Evolutionary conservation across 495 filamentous ascomycete species (phyloP).

Genomic region (Penicillium longicatenatum): DNA sequence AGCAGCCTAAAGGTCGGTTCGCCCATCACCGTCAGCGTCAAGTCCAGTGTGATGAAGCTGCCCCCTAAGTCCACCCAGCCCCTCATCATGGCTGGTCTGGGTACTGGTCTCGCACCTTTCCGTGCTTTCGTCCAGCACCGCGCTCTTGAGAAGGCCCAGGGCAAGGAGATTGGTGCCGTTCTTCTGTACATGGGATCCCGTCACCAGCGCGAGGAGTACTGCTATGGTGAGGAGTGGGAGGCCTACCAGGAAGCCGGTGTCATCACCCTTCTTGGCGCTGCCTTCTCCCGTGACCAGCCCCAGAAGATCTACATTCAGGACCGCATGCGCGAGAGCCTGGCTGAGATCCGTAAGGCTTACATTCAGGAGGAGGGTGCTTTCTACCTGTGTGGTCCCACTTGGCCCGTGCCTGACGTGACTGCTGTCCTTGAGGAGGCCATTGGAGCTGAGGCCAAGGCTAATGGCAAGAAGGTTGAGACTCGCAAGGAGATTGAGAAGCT

Average conservation of each 20-base stretch:
- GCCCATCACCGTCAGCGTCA: constrained; percentile 85
- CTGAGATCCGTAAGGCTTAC: constrained; percentile 88
- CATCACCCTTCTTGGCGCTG: constrained; percentile 89
- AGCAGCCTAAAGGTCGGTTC: constrained; percentile 71
- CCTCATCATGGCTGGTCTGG: constrained; percentile 99
- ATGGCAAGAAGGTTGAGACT: constrained; percentile 80
- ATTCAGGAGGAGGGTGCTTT: constrained; percentile 86
- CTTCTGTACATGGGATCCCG: constrained; percentile 96
- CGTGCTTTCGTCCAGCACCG: constrained; percentile 98
- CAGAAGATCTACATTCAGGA: constrained; percentile 99
- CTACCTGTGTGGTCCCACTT: constrained; percentile 96
- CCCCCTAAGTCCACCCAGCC: constrained; percentile 82
- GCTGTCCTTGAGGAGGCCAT: constrained; percentile 93
- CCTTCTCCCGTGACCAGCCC: constrained; percentile 94
- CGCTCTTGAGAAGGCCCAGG: constrained; percentile 92
- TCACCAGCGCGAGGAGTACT: constrained; percentile 96
- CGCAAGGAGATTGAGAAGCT: constrained; percentile 92
- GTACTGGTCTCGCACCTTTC: constrained; percentile 96
- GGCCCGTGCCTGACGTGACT: constrained; percentile 99
- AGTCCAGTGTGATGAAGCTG: constrained; percentile 97
- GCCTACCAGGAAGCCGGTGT: constrained; percentile 94
- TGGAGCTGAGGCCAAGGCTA: constrained; percentile 65
- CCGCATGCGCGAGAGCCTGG: constrained; percentile 85
- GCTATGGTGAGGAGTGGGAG: constrained; percentile 99
- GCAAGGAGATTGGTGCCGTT: constrained; percentile 90